Conservation (phyloP, 768 basidiomycete species). For the Lentinula detonsa region DNA sequence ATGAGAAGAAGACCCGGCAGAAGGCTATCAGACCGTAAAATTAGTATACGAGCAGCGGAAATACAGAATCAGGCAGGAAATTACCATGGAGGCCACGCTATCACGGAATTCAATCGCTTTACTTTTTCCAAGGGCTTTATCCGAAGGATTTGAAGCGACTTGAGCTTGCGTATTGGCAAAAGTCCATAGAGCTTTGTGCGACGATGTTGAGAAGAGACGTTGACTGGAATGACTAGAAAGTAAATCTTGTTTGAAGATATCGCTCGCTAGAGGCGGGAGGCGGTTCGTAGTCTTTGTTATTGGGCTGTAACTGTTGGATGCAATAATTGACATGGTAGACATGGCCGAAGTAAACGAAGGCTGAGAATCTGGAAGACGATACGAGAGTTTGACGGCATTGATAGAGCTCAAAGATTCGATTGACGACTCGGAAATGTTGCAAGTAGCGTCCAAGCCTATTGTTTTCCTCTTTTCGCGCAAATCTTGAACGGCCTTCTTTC, state of each 20-base stretch:
- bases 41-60: neutral
- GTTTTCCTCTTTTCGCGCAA: constrained; percentile 21
- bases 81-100: neutral
- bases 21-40: neutral
- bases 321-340: neutral
- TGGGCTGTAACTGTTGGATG: neutral
- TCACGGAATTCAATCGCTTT: neutral
- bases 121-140: constrained; percentile 1
- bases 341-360: constrained; percentile 1
- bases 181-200: neutral
- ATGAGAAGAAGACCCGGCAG: neutral
- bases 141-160: neutral
- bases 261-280: constrained; percentile 11
- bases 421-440: neutral
- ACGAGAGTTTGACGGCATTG: neutral
- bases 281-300: neutral
- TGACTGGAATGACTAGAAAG: constrained; percentile 12
- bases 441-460: neutral
- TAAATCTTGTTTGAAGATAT: constrained; percentile 12
- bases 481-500: constrained; percentile 33
- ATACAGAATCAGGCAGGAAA: neutral
- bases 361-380: constrained; percentile 1
- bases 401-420: neutral
- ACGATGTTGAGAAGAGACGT: constrained; percentile 6
- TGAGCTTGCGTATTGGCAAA: neutral